Percentiles rank a stretch among this genome's conserved stretches.
These are phyloP conservation scores for Euphorbia peplus DNA, from an alignment of 345 rosid genomes.

Conservation along the genomic window DNA sequence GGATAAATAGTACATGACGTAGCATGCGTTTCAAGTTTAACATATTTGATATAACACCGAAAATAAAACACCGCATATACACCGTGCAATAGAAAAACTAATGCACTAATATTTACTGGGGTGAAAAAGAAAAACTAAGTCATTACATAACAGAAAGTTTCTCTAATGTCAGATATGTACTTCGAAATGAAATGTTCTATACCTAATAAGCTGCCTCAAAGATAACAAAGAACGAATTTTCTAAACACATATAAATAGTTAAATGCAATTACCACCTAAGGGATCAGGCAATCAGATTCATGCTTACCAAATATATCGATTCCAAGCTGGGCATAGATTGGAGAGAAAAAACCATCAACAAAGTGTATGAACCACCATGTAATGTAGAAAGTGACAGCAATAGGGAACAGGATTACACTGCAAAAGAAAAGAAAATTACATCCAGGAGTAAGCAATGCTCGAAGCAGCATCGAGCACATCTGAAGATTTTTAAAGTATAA, in stretches of 20 bases:
- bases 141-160: background rate
- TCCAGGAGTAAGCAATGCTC: conserved; percentile 22
- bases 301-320: conserved; percentile 83
- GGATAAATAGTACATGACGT: background rate
- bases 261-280: background rate
- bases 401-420: conserved; percentile 95
- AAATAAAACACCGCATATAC: too few relatives aligned
- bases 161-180: background rate
- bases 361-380: conserved; percentile 99
- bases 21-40: too few relatives aligned
- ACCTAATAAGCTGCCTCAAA: background rate
- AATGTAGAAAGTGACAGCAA: conserved; percentile 87
- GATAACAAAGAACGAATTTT: background rate
- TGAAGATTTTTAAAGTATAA: conserved; percentile 7
- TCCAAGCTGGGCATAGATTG: conserved; percentile 89
- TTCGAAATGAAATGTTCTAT: background rate
- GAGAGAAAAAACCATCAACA: conserved; percentile 97
- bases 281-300: background rate
- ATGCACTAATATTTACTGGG: too few relatives aligned
- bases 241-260: background rate
- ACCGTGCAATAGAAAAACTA: too few relatives aligned
- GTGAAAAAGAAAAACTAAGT: background rate
- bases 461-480: conserved; percentile 12
- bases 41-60: too few relatives aligned
- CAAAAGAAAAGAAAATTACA: conserved; percentile 29